These are phyloP conservation scores for Annulohypoxylon bovei DNA, from an alignment of 495 filamentous ascomycete species.

Conservation along the genomic window DNA sequence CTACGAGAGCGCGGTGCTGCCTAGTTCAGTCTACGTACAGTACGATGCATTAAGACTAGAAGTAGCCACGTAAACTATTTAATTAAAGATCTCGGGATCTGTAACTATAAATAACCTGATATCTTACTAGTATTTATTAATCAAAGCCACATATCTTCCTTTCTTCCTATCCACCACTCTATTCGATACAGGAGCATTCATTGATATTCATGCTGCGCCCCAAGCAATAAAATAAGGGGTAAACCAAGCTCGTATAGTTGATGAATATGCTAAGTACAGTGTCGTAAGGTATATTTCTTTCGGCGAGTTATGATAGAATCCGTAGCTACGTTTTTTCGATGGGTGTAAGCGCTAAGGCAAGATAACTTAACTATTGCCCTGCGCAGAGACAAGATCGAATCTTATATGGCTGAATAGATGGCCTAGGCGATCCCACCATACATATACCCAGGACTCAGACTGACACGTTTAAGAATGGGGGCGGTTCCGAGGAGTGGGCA, in stretches of 20 bases:
- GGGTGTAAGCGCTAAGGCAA: neutral
- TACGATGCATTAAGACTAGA: constrained; percentile 68
- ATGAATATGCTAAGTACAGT: neutral
- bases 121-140: constrained; percentile 1
- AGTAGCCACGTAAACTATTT: constrained; percentile 44
- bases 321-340: neutral
- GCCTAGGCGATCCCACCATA: neutral
- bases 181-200: neutral
- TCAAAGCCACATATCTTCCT: neutral
- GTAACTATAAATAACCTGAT: constrained; percentile 1
- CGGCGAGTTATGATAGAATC: neutral
- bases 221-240: neutral
- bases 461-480: neutral
- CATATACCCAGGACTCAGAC: neutral
- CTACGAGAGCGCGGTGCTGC: constrained; percentile 63
- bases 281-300: neutral
- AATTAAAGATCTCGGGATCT: neutral
- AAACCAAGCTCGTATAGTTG: neutral
- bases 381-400: neutral
- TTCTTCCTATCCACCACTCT: neutral
- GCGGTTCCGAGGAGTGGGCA: neutral
- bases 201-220: neutral
- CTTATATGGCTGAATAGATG: neutral
- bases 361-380: neutral
- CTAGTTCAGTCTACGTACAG: constrained; percentile 63